Conservation (phyloP, 1,284 basidiomycete species). For the Microbotryum silenes-acaulis region DNA sequence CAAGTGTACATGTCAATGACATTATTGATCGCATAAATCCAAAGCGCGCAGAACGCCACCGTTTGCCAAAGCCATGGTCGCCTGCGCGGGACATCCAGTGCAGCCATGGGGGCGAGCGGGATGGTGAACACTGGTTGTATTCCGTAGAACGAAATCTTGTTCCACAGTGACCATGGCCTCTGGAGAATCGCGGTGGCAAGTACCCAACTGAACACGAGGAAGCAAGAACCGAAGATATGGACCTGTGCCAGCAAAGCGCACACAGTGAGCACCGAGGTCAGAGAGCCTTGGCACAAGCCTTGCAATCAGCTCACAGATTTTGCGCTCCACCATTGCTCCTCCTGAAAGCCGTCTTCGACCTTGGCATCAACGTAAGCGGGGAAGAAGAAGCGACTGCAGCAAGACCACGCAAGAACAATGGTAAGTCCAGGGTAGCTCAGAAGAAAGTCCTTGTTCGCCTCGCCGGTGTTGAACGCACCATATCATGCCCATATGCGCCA, state of each 20-base stretch:
- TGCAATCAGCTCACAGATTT: background rate
- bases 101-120: slow-evolving; percentile 50
- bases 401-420: no score
- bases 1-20: slow-evolving; percentile 49
- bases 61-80: slow-evolving; percentile 55
- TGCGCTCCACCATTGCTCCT: slow-evolving; percentile 9
- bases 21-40: slow-evolving; percentile 46
- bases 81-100: slow-evolving; percentile 61
- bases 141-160: slow-evolving; percentile 42
- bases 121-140: slow-evolving; percentile 46
- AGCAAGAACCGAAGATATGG: slow-evolving; percentile 53
- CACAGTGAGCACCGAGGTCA: slow-evolving; percentile 5
- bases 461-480: background rate
- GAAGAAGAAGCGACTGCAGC: slow-evolving; percentile 3
- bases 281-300: background rate
- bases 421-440: background rate
- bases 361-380: slow-evolving; percentile 21
- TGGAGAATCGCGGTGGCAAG: slow-evolving; percentile 44
- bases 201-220: slow-evolving; percentile 63
- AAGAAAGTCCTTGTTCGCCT: background rate
- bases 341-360: slow-evolving; percentile 28
- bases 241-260: slow-evolving; percentile 17
- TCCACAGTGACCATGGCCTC: slow-evolving; percentile 20
- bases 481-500: slow-evolving; percentile 17
- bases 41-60: slow-evolving; percentile 50